phyloP scores from a whole-genome alignment of 2,329 filamentous ascomycete species.

The Diplodia intermedia region DNA sequence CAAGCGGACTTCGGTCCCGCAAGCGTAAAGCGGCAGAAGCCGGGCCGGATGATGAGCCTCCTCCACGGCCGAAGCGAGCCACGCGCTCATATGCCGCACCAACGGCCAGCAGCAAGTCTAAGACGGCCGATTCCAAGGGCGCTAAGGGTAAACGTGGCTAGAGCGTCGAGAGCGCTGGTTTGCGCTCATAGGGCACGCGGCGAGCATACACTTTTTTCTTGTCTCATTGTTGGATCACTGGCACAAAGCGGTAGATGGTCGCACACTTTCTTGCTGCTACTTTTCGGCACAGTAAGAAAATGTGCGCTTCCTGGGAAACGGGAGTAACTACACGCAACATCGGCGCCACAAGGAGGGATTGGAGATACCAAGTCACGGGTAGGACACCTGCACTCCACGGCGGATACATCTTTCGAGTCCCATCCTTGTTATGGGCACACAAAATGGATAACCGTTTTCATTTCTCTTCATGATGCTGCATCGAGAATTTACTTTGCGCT shows the following conservation, averaged over 20 bases:
- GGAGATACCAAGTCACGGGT: slow-evolving; percentile 14
- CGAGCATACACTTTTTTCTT: not conserved
- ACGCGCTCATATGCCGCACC: slow-evolving; percentile 45
- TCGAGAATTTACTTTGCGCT: not conserved
- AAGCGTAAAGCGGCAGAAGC: slow-evolving; percentile 45
- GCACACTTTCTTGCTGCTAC: not conserved
- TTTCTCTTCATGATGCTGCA: not conserved
- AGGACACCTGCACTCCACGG: slow-evolving; percentile 3
- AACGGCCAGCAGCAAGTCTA: slow-evolving; percentile 47
- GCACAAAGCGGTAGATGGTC: not conserved
- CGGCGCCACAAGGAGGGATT: slow-evolving; percentile 2
- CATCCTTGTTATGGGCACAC: slow-evolving; percentile 1
- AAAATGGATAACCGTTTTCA: slow-evolving; percentile 10
- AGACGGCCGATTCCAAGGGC: slow-evolving; percentile 12
- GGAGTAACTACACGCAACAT: not conserved
- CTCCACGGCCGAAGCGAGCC: slow-evolving; percentile 42
- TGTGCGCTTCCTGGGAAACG: not conserved
- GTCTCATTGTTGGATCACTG: slow-evolving; percentile 1
- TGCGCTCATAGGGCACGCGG: not conserved
- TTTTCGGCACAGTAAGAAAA: not conserved
- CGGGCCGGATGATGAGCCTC: slow-evolving; percentile 35
- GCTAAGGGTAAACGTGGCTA: slow-evolving; percentile 21
- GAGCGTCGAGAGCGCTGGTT: not conserved
- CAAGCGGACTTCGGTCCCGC: slow-evolving; percentile 35
- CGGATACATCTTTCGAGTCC: not conserved